Evolutionary conservation across 1,284 basidiomycete species (phyloP), one percentile per base, ranked within the genome.

Genomic region (Schizopora paradoxa): DNA sequence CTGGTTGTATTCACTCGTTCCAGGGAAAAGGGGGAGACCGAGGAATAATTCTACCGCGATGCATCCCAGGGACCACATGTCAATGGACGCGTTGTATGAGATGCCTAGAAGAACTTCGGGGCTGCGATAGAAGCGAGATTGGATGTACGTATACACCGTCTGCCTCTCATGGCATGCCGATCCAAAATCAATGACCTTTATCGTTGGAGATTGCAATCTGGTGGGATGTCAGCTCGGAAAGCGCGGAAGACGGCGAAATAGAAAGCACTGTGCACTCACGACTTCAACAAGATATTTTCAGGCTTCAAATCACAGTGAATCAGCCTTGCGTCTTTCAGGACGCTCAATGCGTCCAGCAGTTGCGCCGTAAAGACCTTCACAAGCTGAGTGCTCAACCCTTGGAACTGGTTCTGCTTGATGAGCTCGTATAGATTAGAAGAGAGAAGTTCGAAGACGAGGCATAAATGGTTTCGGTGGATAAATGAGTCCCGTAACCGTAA

Each of bases 371-470:
- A 99, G 28, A 99, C 95, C 60, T 97, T 92, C 57, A 99, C 95
- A 38, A 99, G 82, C 61, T 95, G 91, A 4, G 92, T 95, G 66
- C 88, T 93, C 43, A 99, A 71, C 2, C 95, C 96, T 65, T 96
- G 90, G 77, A 99, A 99, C 62, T 95, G 92, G 67, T 99, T 99
- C 69, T 99, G 96, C 73, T 99, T 99, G 82, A 99, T 99, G 58
- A 99, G 79, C 67, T 99, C 95, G 73, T 99, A 99, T 50, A 99
- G 74, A 63, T 99, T 99, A 32, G 92, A 96, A 14, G 92, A 96
- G 6, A 99, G 77, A 47, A 98, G 78, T 67, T 99, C 95, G 62
- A 99, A 97, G 38, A 99, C 95, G 53, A 99, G 84, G 66, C 95
- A 99, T 36, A 99, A 74, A 65, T 99, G 96, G 58, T 81, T 92